Percentiles rank a stretch among this genome's conserved stretches.
phyloP scores from a whole-genome alignment of 306 rosid genomes.

The Luffa aegyptiaca region DNA sequence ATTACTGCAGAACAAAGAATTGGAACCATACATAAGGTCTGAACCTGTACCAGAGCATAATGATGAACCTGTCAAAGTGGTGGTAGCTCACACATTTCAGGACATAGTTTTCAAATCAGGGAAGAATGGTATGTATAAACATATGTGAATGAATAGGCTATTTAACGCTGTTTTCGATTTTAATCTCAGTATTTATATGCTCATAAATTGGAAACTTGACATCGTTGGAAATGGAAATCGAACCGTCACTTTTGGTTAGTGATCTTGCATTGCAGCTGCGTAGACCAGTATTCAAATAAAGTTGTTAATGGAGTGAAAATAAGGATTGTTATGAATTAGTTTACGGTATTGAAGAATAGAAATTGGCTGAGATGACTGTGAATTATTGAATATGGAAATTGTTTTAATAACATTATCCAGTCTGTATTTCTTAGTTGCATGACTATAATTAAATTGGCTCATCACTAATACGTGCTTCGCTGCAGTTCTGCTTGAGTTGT shows the following conservation, averaged over 20 bases:
- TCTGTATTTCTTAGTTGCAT: neutral
- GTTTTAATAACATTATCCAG: neutral
- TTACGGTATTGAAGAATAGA: neutral
- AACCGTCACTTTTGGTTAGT: neutral
- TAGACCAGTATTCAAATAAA: neutral
- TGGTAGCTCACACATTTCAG: conserved; percentile 56
- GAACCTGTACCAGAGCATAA: conserved; percentile 78
- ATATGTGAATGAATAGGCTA: neutral
- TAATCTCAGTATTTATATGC: neutral
- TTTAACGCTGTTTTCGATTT: neutral
- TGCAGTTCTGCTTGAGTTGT: conserved; percentile 80
- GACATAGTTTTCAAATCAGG: conserved; percentile 67
- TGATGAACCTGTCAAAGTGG: conserved; percentile 83
- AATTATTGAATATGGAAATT: neutral
- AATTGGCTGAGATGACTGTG: neutral
- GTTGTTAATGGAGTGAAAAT: neutral
- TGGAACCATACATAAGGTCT: conserved; percentile 52
- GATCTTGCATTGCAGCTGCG: neutral
- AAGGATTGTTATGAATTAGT: neutral
- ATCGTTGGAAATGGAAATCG: neutral
- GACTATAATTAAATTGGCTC: neutral
- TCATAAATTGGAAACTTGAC: neutral
- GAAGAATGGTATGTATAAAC: conserved; percentile 50
- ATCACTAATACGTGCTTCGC: neutral
- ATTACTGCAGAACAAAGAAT: conserved; percentile 52